Base-by-base conservation (phyloP, 306 rosid genomes). In the Prunus campanulata region DNA sequence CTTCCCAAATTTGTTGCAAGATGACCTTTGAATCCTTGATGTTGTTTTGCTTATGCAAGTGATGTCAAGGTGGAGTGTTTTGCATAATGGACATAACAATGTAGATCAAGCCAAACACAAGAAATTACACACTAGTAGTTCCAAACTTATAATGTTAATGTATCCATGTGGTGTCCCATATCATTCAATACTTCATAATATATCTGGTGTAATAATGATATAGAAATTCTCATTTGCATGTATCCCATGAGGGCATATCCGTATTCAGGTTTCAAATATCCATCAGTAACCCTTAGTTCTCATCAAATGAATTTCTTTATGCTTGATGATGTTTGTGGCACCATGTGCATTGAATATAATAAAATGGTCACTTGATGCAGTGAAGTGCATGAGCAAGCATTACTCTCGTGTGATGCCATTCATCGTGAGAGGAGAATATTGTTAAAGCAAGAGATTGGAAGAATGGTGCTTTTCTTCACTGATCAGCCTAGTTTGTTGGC, bases 401-500 rank as follows among this genome's bases (percentile, higher is more conserved):
- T 90, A 75, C 65, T 85, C 11, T 89, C 93, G 68, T 92, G 97
- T 86, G 97, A 92, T 83, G 91, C 88, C 76, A 89, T 95, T 78
- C 99, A 95, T 82, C 88, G 83, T 32, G 97, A 95, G 80, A 90
- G 98, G 87, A 95, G 99, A 85, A 95, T 90, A 73, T 88, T 95
- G 78, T 78, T 95, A 81, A 95, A 95, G 90, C 99, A 95, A 86
- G 98, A 95, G 88, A 95, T 95, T 71, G 97, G 97, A 70, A 88
- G 97, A 89, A 95, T 95, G 98, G 98, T 88, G 77, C 81, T 95
- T 67, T 95, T 92, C 87, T 92, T 95, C 86, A 89, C 97, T 25
- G 97, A 90, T 80, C 97, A 92, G 75, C 99, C 97, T 75, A 95
- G 97, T 81, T 89, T 95, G 75, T 84, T 95, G 88, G 97, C 97